These are phyloP conservation scores for Salinomyces thailandicus DNA, from an alignment of 2,329 filamentous ascomycete genomes.

Conservation along the genomic window DNA sequence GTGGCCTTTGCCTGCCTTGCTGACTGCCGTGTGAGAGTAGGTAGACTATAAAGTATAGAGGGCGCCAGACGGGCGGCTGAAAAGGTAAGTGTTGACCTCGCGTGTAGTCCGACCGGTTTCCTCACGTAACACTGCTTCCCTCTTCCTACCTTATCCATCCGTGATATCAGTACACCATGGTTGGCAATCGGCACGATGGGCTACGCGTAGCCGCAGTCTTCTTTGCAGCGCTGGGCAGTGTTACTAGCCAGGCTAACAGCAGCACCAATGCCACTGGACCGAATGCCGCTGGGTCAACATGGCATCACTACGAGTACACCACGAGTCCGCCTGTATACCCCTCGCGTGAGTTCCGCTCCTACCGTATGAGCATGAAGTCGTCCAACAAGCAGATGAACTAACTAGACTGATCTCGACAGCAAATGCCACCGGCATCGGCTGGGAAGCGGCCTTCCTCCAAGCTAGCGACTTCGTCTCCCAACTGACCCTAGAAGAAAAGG, in stretches of 20 bases:
- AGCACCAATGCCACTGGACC: slow-evolving; percentile 1
- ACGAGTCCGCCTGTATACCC: slow-evolving; percentile 22
- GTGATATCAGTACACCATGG: too few relatives aligned
- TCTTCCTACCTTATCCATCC: too few relatives aligned
- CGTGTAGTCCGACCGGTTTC: too few relatives aligned
- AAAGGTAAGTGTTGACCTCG: too few relatives aligned
- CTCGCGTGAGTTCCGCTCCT: slow-evolving; percentile 14
- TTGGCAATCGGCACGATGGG: too few relatives aligned
- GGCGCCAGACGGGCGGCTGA: too few relatives aligned
- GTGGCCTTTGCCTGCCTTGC: too few relatives aligned
- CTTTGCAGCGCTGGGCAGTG: not conserved
- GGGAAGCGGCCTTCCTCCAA: slow-evolving; percentile 17
- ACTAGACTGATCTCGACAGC: slow-evolving; percentile 10
- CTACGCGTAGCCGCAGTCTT: slow-evolving; percentile 1
- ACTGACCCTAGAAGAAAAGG: slow-evolving; percentile 27
- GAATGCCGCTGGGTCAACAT: slow-evolving; percentile 9
- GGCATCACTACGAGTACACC: slow-evolving; percentile 16
- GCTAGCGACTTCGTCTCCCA: slow-evolving; percentile 24
- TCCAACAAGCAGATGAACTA: slow-evolving; percentile 3
- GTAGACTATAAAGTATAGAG: too few relatives aligned
- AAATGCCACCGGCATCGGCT: slow-evolving; percentile 9
- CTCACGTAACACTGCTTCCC: too few relatives aligned
- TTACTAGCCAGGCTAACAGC: slow-evolving; percentile 4
- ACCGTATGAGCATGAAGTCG: not conserved
- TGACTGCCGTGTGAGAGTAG: too few relatives aligned